phyloP scores from a whole-genome alignment of 78 protist species.

The Guillardia theta region DNA sequence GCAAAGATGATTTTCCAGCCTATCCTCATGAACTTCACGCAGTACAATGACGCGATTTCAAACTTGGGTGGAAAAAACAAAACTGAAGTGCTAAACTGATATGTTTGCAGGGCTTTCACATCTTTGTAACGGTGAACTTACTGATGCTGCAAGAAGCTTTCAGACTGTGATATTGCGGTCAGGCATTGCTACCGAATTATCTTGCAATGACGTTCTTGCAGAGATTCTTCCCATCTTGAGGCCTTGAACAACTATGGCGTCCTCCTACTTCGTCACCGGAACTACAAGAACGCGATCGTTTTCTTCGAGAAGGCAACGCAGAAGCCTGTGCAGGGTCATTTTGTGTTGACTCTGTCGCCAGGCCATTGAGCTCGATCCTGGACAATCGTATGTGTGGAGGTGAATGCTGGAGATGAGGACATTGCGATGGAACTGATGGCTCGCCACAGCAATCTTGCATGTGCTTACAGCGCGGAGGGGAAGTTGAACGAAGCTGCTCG shows the following conservation, averaged over 20 bases:
- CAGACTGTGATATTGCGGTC: background rate
- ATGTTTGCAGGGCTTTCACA: too few relatives aligned
- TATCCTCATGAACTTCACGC: background rate
- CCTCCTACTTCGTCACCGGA: background rate
- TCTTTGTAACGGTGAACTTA: background rate
- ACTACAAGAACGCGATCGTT: background rate
- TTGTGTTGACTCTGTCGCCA: too few relatives aligned
- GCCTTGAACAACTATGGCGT: conserved; percentile 18
- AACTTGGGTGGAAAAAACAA: too few relatives aligned
- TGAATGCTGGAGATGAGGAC: too few relatives aligned
- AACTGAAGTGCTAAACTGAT: too few relatives aligned
- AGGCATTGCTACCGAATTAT: background rate
- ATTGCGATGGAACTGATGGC: too few relatives aligned
- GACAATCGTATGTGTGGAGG: background rate
- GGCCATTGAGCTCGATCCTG: background rate
- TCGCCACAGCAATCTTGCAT: background rate
- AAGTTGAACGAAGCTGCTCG: background rate
- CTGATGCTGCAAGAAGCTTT: background rate
- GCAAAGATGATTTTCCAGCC: background rate
- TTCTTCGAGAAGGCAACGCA: background rate
- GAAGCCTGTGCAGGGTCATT: too few relatives aligned
- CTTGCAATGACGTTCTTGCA: background rate
- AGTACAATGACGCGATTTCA: background rate
- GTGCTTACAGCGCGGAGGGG: background rate
- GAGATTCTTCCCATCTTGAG: background rate